A percentile compares a stretch with the other conserved stretches of the same genome.
phyloP scores from a whole-genome alignment of 2,329 filamentous ascomycete species.

The Curvularia hawaiiensis region DNA sequence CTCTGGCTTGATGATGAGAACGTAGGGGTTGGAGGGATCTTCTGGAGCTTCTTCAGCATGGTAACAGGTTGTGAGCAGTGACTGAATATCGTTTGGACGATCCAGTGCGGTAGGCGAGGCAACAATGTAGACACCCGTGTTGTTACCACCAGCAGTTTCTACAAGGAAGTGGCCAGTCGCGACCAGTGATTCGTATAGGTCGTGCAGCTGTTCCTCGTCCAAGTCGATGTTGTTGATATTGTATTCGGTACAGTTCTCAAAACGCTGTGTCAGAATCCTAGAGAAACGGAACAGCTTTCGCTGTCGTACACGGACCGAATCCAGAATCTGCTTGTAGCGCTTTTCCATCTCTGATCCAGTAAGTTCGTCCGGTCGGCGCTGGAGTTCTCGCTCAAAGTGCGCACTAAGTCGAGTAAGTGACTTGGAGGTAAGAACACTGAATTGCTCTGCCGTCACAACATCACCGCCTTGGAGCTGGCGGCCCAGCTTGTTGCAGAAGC shows the following conservation, averaged over 20 bases:
- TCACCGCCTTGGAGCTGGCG: constrained; percentile 90
- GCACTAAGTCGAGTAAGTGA: constrained; percentile 84
- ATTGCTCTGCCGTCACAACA: constrained; percentile 96
- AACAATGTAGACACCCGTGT: constrained; percentile 75
- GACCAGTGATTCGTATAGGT: constrained; percentile 80
- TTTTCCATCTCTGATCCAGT: constrained; percentile 87
- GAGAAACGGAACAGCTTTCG: constrained; percentile 96
- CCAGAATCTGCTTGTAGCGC: constrained; percentile 91
- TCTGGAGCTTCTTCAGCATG: constrained; percentile 71
- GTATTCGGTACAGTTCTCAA: constrained; percentile 96
- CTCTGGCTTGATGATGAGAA: constrained; percentile 84
- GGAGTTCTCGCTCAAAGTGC: constrained; percentile 91
- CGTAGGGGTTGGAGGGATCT: constrained; percentile 79
- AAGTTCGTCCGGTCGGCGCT: constrained; percentile 81
- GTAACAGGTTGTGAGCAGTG: constrained; percentile 80
- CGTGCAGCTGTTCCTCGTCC: constrained; percentile 69
- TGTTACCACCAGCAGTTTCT: constrained; percentile 71
- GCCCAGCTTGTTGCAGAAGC: constrained; percentile 93
- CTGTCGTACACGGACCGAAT: constrained; percentile 94
- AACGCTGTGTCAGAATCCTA: constrained; percentile 85
- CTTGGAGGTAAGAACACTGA: constrained; percentile 91
- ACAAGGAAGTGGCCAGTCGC: constrained; percentile 88
- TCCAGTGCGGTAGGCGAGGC: constrained; percentile 80
- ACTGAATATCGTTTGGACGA: constrained; percentile 80
- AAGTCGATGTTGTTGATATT: constrained; percentile 79